Base-by-base conservation (phyloP, 768 basidiomycete species). In the Psilocybe tampanensis region DNA sequence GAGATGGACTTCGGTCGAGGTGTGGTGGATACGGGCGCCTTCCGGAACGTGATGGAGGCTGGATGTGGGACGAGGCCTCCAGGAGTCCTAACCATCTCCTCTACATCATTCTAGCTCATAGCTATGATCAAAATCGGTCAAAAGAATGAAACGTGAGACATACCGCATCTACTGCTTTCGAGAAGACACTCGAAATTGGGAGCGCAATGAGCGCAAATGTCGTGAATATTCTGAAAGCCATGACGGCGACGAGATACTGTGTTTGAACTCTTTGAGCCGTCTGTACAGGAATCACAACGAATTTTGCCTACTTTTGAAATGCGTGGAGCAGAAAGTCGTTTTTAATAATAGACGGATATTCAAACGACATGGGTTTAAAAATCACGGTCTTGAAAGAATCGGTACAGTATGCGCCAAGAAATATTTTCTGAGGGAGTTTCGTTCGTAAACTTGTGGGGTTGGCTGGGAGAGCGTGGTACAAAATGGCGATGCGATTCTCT, bases 21-120 rank as follows among this genome's bases (percentile, higher is more conserved):
- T 60, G 45, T 63, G 64, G 19, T 56, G 47, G 8, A 69, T 18
- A 17, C 44, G 59, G 22, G 56, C 64, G 22, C 63, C 63, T 29
- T 43, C 23, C 7, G 64, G 65, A 24, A 69, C 54, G 2, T 15
- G 23, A 42, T 64, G 62, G 23, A 67, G 47, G 15, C 44, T 58
- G 9, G 58, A 36, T 44, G 33, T 56, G 33, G 52, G 42, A 57
- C 42, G 21, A 55, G 56, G 12, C 68, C 68, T 2, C 55, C 61
- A 21, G 68, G 66, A 33, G 68, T 64, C 26, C 43, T 49, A 19
- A 60, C 56, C 22, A 60, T 23, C 13, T 56, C 54, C 26, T 58
- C 58, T 13, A 13, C 47, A 17, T 1, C n/a, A 48, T 48, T 32
- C 19, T 29, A 19, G 7, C 3, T 32, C n/a, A 17, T 5, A 19